phyloP scores from a whole-genome alignment of 1,139 yeast genomes.

The Yamadazyma jaroonii region DNA sequence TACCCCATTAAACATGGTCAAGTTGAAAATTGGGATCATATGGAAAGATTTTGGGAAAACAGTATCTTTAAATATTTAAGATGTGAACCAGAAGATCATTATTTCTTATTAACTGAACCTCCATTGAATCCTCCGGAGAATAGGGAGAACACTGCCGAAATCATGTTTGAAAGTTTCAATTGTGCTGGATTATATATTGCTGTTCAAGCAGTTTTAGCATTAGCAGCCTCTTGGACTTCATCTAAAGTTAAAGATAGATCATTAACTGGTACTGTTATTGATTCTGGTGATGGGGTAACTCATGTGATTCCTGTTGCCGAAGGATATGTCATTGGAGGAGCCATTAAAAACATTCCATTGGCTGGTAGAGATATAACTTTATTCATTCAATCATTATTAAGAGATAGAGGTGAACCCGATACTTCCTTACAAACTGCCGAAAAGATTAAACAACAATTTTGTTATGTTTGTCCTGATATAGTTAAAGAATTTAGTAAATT shows the following conservation, averaged over 20 bases:
- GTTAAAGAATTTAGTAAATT: slow-evolving; percentile 94
- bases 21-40: slow-evolving; percentile 98
- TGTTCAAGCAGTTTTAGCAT: slow-evolving; percentile 96
- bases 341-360: slow-evolving; percentile 94
- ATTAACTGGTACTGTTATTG: slow-evolving; percentile 96
- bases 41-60: slow-evolving; percentile 99
- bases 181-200: slow-evolving; percentile 98
- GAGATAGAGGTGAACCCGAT: slow-evolving; percentile 96
- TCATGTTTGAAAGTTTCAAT: slow-evolving; percentile 97
- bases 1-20: slow-evolving; percentile 98
- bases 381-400: slow-evolving; percentile 85
- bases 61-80: slow-evolving; percentile 93
- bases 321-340: slow-evolving; percentile 97
- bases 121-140: slow-evolving; percentile 98
- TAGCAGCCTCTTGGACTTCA: slow-evolving; percentile 99
- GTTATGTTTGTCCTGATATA: slow-evolving; percentile 96
- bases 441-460: slow-evolving; percentile 90
- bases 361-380: slow-evolving; percentile 98
- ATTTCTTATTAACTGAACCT: slow-evolving; percentile 92
- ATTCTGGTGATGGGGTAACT: slow-evolving; percentile 96
- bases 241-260: slow-evolving; percentile 94
- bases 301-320: slow-evolving; percentile 99
- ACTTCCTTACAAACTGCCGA: slow-evolving; percentile 95
- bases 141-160: slow-evolving; percentile 97
- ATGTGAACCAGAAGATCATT: slow-evolving; percentile 98